phyloP scores from a whole-genome alignment of 345 rosid genomes.

The Gossypium longicalyx region DNA sequence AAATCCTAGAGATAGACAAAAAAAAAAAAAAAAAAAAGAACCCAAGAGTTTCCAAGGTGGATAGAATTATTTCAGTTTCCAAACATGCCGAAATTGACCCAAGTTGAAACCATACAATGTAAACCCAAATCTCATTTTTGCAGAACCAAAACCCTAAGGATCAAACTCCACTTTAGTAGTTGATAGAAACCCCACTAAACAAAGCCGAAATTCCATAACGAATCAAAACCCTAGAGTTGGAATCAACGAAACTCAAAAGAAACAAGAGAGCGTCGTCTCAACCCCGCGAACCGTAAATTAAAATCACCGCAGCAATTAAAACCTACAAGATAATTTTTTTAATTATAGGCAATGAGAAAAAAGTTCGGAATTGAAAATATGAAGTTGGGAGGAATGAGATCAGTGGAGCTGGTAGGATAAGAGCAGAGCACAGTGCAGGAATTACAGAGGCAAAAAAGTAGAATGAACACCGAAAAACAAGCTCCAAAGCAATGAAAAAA shows the following conservation, averaged over 20 bases:
- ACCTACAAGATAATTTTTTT: constrained; percentile 10
- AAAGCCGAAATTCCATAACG: constrained; percentile 22
- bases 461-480: constrained; percentile 44
- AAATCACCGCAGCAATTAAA: constrained; percentile 36
- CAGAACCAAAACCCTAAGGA: constrained; percentile 66
- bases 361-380: constrained; percentile 32
- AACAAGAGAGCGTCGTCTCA: no score
- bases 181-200: constrained; percentile 26
- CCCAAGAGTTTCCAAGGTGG: constrained; percentile 9
- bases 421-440: constrained; percentile 47
- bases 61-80: constrained; percentile 30
- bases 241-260: background rate
- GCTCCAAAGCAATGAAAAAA: constrained; percentile 29
- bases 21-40: constrained; percentile 10
- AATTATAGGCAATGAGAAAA: constrained; percentile 28
- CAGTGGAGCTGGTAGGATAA: constrained; percentile 32
- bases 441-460: constrained; percentile 33
- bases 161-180: constrained; percentile 36
- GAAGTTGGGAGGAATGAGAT: constrained; percentile 46
- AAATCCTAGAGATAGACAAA: constrained; percentile 11
- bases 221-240: constrained; percentile 55
- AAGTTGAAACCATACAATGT: constrained; percentile 44
- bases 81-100: constrained; percentile 28
- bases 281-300: constrained; percentile 24
- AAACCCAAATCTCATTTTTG: constrained; percentile 58